These are phyloP conservation scores for Trebouxia sp. DNA, from an alignment of 139 green algal species.

Conservation along the genomic window DNA sequence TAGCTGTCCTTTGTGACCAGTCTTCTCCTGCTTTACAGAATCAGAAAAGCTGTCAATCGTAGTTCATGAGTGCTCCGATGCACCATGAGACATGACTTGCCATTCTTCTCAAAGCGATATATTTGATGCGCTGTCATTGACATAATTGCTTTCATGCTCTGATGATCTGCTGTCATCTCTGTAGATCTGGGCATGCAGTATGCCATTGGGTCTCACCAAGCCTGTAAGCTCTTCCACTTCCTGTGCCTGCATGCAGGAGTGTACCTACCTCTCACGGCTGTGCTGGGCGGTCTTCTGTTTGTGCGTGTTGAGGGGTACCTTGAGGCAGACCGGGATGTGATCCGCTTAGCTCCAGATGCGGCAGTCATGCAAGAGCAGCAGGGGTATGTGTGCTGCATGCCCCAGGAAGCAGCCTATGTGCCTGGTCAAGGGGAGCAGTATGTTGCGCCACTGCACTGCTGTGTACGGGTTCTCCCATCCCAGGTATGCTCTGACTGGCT, in stretches of 20 bases:
- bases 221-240: no score
- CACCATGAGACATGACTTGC: no score
- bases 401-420: background rate
- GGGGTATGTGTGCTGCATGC: slow-evolving; percentile 66
- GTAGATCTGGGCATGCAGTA: no score
- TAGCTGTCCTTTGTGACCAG: background rate
- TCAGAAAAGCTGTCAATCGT: no score
- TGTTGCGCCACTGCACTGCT: slow-evolving; percentile 48
- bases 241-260: slow-evolving; percentile 48
- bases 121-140: no score
- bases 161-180: no score
- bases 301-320: slow-evolving; percentile 55
- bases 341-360: slow-evolving; percentile 59
- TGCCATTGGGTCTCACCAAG: no score
- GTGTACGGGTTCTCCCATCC: slow-evolving; percentile 45
- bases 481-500: slow-evolving; percentile 28
- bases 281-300: slow-evolving; percentile 71
- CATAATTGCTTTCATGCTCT: no score
- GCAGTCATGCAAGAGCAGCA: slow-evolving; percentile 56
- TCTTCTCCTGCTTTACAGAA: background rate
- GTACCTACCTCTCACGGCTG: slow-evolving; percentile 75
- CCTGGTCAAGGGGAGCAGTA: background rate
- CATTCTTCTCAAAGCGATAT: no score
- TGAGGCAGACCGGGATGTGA: slow-evolving; percentile 68
- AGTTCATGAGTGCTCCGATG: no score